phyloP scores from a whole-genome alignment of 768 basidiomycete genomes.

The Scleroderma bovista region DNA sequence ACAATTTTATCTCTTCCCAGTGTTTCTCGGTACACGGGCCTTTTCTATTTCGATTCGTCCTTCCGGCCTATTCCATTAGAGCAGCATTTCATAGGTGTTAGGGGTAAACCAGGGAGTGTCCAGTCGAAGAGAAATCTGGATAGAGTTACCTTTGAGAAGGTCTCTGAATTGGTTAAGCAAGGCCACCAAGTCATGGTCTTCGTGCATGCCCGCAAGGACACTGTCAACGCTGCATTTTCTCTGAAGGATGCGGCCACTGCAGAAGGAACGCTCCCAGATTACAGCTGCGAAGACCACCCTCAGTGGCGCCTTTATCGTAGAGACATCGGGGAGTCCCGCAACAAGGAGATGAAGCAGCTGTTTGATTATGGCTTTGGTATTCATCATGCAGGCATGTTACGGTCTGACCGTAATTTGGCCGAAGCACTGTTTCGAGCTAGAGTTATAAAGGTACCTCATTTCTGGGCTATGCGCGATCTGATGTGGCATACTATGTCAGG shows the following conservation, averaged over 20 bases:
- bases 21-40: constrained; percentile 77
- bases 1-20: constrained; percentile 35
- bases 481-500: constrained; percentile 39
- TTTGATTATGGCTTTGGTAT: constrained; percentile 94
- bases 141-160: constrained; percentile 83
- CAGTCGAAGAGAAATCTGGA: constrained; percentile 84
- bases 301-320: constrained; percentile 71
- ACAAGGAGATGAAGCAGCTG: constrained; percentile 94
- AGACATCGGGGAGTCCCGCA: constrained; percentile 74
- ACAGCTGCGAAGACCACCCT: constrained; percentile 78
- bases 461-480: neutral
- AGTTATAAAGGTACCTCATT: constrained; percentile 71
- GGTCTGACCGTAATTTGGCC: constrained; percentile 91
- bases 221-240: constrained; percentile 83
- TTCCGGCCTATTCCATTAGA: constrained; percentile 96
- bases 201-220: constrained; percentile 97
- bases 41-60: constrained; percentile 97
- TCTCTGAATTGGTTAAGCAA: constrained; percentile 76
- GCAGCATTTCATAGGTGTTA: constrained; percentile 93
- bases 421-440: constrained; percentile 89
- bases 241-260: constrained; percentile 70
- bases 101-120: constrained; percentile 75
- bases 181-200: constrained; percentile 99
- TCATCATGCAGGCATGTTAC: constrained; percentile 97
- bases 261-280: constrained; percentile 72